Evolutionary conservation across 495 filamentous ascomycete genomes (phyloP).

Genomic region (Barbatosphaeria neglecta): DNA sequence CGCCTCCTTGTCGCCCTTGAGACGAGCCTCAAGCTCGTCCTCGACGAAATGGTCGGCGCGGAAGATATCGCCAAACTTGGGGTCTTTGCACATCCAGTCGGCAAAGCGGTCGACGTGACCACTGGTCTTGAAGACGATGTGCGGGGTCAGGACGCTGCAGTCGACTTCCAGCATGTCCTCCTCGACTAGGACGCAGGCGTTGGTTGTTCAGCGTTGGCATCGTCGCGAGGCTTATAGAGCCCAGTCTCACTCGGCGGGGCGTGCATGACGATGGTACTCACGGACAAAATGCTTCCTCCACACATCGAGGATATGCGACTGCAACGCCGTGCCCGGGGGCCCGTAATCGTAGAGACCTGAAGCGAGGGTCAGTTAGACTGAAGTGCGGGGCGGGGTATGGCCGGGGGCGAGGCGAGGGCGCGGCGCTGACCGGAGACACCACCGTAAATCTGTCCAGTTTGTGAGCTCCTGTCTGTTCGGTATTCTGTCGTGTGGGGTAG

Average conservation of each 20-base stretch:
- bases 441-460: slow-evolving; percentile 52
- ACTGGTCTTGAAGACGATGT: slow-evolving; percentile 87
- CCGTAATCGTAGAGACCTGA: slow-evolving; percentile 65
- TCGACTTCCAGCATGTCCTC: slow-evolving; percentile 89
- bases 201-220: no score
- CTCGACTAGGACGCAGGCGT: no score
- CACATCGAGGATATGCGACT: slow-evolving; percentile 75
- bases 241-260: no score
- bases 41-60: slow-evolving; percentile 93
- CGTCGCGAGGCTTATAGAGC: no score
- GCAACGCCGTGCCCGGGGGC: slow-evolving; percentile 65
- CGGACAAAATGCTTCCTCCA: slow-evolving; percentile 88
- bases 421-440: slow-evolving; percentile 51
- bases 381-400: no score
- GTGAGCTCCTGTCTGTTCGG: background rate
- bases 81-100: slow-evolving; percentile 99
- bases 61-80: slow-evolving; percentile 92
- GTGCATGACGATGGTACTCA: no score
- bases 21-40: slow-evolving; percentile 71
- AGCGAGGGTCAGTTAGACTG: background rate
- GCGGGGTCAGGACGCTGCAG: slow-evolving; percentile 73
- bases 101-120: slow-evolving; percentile 97
- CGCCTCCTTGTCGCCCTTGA: slow-evolving; percentile 72
- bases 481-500: background rate
- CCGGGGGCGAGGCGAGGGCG: no score